Percentiles rank a stretch among this genome's conserved stretches.
These are phyloP conservation scores for Penicillium griseofulvum DNA, from an alignment of 2,329 filamentous ascomycete species.

Conservation along the genomic window DNA sequence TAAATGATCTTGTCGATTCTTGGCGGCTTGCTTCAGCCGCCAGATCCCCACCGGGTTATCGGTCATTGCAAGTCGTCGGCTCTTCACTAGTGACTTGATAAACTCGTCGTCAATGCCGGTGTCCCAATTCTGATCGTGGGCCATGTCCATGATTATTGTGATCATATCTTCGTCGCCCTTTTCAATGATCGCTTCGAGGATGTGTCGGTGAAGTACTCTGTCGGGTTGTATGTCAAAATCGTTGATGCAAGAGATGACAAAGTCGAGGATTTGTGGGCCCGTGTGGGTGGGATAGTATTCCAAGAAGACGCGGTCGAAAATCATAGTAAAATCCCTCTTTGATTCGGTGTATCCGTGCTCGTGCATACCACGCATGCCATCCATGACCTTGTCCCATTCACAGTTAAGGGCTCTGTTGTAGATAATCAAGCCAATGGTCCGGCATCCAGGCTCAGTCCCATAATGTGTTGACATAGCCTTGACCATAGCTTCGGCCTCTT, in stretches of 20 bases:
- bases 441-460: conserved; percentile 29
- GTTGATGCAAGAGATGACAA: conserved; percentile 36
- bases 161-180: conserved; percentile 37
- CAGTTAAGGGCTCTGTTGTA: conserved; percentile 37
- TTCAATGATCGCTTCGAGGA: conserved; percentile 41
- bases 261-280: conserved; percentile 34
- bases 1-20: conserved; percentile 31
- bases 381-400: conserved; percentile 42
- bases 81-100: conserved; percentile 34
- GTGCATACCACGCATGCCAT: conserved; percentile 40
- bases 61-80: conserved; percentile 36
- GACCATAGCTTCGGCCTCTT: conserved; percentile 37
- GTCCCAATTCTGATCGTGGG: conserved; percentile 33
- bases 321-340: conserved; percentile 29
- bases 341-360: conserved; percentile 30
- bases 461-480: conserved; percentile 35
- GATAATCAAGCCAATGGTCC: conserved; percentile 39
- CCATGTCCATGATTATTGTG: conserved; percentile 31
- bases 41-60: conserved; percentile 38
- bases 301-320: conserved; percentile 43
- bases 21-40: conserved; percentile 42
- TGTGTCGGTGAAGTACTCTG: conserved; percentile 40
- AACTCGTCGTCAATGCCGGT: conserved; percentile 29
- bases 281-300: conserved; percentile 42
- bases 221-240: conserved; percentile 39